Evolutionary conservation across 768 basidiomycete genomes (phyloP).

Genomic region (Panaeolus cyanescens): DNA sequence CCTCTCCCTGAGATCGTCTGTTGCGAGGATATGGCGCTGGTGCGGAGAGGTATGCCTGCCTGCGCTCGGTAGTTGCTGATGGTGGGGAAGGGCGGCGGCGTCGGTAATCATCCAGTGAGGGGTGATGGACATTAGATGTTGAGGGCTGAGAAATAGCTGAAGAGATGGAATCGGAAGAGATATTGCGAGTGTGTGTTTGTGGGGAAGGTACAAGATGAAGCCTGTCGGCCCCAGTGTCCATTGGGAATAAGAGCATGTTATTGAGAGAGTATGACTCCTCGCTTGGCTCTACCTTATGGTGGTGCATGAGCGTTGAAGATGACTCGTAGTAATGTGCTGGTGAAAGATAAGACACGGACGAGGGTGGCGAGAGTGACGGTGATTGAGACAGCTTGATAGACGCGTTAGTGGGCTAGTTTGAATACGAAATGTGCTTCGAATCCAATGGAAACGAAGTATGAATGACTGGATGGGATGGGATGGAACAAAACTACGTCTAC

Average conservation of each 20-base stretch:
- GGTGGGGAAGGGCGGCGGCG: background rate
- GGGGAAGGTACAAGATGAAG: background rate
- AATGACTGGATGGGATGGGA: background rate
- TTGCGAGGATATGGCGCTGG: background rate
- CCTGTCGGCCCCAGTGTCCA: background rate
- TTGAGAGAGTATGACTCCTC: background rate
- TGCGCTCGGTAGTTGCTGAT: background rate
- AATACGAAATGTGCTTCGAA: background rate
- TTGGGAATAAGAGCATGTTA: background rate
- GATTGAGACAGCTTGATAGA: background rate
- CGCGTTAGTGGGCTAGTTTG: background rate
- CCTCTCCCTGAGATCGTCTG: background rate
- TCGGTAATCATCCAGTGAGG: background rate
- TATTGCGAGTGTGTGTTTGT: background rate
- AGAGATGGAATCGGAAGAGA: background rate
- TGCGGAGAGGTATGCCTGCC: background rate
- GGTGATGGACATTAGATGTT: background rate
- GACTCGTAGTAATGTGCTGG: background rate
- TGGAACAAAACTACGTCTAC: background rate
- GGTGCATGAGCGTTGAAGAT: background rate
- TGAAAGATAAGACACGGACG: background rate
- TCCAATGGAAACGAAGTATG: background rate
- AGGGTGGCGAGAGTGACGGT: background rate
- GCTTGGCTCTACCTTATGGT: background rate
- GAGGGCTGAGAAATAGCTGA: background rate